Evolutionary conservation across 148 eudicot genomes (phyloP).

Genomic region (Chenopodium album): DNA sequence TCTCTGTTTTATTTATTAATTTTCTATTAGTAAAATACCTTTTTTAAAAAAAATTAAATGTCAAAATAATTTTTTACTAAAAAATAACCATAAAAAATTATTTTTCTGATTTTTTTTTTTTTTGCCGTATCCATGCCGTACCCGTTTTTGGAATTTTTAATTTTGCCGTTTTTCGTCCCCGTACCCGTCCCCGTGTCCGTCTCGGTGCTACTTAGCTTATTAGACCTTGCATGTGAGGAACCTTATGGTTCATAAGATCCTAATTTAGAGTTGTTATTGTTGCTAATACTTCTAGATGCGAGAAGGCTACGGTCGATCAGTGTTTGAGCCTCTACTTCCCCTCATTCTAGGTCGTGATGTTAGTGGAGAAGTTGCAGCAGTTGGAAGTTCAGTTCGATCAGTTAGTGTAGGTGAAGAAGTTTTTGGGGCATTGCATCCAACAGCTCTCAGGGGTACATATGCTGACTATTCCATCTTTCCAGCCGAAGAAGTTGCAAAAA

Average conservation of each 20-base stretch:
- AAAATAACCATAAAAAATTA: too few species aligned
- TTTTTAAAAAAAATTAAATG: too few species aligned
- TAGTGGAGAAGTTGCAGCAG: slow-evolving; percentile 92
- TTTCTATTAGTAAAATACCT: too few species aligned
- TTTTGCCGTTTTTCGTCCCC: too few species aligned
- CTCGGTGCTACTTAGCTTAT: too few species aligned
- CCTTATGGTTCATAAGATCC: neutral
- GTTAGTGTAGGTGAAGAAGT: slow-evolving; percentile 84
- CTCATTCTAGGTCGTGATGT: slow-evolving; percentile 95
- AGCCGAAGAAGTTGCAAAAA: slow-evolving; percentile 63
- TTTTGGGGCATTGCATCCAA: slow-evolving; percentile 96
- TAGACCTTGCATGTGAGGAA: neutral
- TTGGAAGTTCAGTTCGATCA: slow-evolving; percentile 68
- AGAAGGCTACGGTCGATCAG: slow-evolving; percentile 88
- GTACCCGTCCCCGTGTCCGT: too few species aligned
- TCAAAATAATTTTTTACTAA: too few species aligned
- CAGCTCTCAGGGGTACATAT: slow-evolving; percentile 96
- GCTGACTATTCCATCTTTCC: slow-evolving; percentile 88
- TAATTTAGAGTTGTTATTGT: neutral
- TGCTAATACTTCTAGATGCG: slow-evolving; percentile 69
- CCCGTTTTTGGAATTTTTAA: too few species aligned
- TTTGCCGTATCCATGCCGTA: too few species aligned
- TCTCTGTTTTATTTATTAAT: too few species aligned
- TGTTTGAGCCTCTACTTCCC: slow-evolving; percentile 80
- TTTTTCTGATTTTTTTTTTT: too few species aligned